phyloP scores from a whole-genome alignment of 75 land plant species.

The Picea glauca region DNA sequence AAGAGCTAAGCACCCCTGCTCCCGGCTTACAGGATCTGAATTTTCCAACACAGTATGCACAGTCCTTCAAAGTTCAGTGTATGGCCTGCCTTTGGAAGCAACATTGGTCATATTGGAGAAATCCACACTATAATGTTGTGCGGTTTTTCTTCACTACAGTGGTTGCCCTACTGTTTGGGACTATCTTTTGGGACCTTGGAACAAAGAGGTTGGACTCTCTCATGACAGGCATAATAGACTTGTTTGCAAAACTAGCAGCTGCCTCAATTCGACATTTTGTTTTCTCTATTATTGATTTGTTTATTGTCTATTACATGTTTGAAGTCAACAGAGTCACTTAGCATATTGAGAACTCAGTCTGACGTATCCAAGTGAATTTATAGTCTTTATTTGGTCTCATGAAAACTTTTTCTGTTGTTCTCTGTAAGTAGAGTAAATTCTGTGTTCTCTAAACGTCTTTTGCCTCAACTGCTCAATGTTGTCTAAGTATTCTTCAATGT shows the following conservation, averaged over 20 bases:
- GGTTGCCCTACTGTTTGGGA: slow-evolving; percentile 68
- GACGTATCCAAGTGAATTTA: not conserved
- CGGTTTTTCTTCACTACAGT: slow-evolving; percentile 67
- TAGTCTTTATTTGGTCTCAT: not conserved
- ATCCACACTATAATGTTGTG: slow-evolving; percentile 71
- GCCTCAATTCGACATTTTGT: not conserved
- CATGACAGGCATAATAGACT: not conserved
- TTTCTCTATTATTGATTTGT: not conserved
- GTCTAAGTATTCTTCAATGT: not conserved
- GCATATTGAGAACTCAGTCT: slow-evolving; percentile 15
- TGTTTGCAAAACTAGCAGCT: not conserved
- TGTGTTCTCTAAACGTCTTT: not conserved
- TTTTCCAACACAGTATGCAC: slow-evolving; percentile 70
- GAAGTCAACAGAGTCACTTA: not conserved
- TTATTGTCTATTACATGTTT: slow-evolving; percentile 12
- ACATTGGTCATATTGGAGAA: slow-evolving; percentile 82
- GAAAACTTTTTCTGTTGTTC: not conserved
- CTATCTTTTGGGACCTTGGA: slow-evolving; percentile 85
- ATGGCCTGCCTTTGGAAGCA: slow-evolving; percentile 88
- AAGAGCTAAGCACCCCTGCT: slow-evolving; percentile 64
- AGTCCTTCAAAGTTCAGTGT: slow-evolving; percentile 54
- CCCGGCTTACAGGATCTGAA: slow-evolving; percentile 58
- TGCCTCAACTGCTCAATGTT: not conserved
- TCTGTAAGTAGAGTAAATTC: not conserved
- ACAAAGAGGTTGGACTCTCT: slow-evolving; percentile 40